Conservation (phyloP, 352 stramenopile genomes). For the Globisporangium uncinulatum region DNA sequence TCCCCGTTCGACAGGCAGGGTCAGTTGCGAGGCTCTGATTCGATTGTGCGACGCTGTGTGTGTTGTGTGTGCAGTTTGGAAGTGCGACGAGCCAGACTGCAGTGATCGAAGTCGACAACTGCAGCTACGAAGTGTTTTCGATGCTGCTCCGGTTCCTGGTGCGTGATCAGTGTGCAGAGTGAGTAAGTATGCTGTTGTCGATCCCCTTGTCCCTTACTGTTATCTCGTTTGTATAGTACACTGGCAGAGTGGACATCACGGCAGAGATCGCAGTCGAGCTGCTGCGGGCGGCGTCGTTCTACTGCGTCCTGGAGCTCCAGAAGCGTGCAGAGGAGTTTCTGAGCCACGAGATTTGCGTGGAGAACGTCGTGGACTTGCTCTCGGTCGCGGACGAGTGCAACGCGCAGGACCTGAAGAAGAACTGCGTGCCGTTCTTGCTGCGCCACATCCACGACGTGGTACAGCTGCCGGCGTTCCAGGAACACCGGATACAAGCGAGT, state of each 20-base stretch:
- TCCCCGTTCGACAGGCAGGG: constrained; percentile 1
- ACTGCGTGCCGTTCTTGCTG: constrained; percentile 83
- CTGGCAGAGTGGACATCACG: constrained; percentile 81
- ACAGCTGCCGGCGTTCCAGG: constrained; percentile 59
- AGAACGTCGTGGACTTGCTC: constrained; percentile 77
- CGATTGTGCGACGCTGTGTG: constrained; percentile 8
- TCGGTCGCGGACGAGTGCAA: constrained; percentile 74
- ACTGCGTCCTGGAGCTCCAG: constrained; percentile 81
- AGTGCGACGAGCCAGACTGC: constrained; percentile 73
- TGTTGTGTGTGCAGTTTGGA: constrained; percentile 48
- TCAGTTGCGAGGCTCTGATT: constrained; percentile 7
- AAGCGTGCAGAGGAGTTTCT: constrained; percentile 82
- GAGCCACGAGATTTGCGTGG: constrained; percentile 68
- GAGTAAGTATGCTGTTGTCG: constrained; percentile 1
- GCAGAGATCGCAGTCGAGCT: constrained; percentile 77
- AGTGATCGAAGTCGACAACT: constrained; percentile 87
- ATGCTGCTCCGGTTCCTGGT: constrained; percentile 82
- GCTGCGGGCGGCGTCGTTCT: constrained; percentile 70
- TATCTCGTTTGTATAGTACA: constrained; percentile 51
- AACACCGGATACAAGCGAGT: constrained; percentile 74
- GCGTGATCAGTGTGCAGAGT: constrained; percentile 11
- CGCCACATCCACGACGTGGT: constrained; percentile 84
- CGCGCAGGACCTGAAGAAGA: constrained; percentile 78
- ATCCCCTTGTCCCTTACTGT: not conserved
- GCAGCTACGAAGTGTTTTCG: constrained; percentile 85